Conservation (phyloP, 768 basidiomycete genomes). For the Lactifluus subvellereus region DNA sequence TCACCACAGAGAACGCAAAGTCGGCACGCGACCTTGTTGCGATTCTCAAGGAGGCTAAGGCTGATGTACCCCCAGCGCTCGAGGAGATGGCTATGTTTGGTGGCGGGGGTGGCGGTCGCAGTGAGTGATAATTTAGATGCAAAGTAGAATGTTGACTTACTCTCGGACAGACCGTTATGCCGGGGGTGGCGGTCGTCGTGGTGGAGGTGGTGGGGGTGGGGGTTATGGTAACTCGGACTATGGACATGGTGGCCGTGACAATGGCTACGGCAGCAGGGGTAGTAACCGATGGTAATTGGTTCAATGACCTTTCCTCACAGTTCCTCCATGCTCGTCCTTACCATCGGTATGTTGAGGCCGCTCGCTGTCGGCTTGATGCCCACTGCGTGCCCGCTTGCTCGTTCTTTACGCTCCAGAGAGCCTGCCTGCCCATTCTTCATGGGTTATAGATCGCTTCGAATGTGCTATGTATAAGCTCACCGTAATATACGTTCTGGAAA, state of each 20-base stretch:
- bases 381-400: neutral
- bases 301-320: neutral
- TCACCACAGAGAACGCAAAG: constrained; percentile 95
- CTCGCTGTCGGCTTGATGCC: neutral
- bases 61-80: constrained; percentile 78
- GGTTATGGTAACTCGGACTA: constrained; percentile 40
- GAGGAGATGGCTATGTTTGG: constrained; percentile 91
- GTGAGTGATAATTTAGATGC: constrained; percentile 35
- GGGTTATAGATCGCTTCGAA: constrained; percentile 14
- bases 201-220: constrained; percentile 38
- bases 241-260: constrained; percentile 38
- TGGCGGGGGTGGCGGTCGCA: constrained; percentile 71
- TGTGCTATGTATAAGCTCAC: constrained; percentile 15
- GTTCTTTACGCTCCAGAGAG: neutral
- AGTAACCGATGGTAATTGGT: constrained; percentile 32
- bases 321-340: neutral
- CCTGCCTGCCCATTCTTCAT: constrained; percentile 6
- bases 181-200: constrained; percentile 40
- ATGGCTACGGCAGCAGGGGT: constrained; percentile 33
- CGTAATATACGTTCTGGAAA: constrained; percentile 9
- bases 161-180: constrained; percentile 52
- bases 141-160: neutral
- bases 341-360: neutral
- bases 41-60: constrained; percentile 85
- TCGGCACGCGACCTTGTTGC: constrained; percentile 85